These are phyloP conservation scores for Tolypocladium nubicola DNA, from an alignment of 2,329 filamentous ascomycete species.

Conservation along the genomic window DNA sequence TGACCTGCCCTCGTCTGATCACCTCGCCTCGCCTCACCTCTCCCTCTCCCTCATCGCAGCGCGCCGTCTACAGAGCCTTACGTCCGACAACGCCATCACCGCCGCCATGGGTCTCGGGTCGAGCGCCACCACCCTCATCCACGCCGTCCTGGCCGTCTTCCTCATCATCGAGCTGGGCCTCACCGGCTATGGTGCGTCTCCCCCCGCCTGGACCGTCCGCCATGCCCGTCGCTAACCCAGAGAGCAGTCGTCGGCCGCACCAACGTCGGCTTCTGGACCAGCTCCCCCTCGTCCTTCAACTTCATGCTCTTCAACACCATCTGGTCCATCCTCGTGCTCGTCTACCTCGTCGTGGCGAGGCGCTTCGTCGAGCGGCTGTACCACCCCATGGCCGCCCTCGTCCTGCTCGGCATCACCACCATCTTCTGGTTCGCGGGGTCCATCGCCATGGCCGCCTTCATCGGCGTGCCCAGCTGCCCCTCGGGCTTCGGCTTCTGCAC, in stretches of 20 bases:
- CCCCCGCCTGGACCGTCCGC: background rate
- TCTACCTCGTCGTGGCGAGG: slow-evolving; percentile 60
- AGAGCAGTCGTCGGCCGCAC: slow-evolving; percentile 5
- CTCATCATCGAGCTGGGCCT: slow-evolving; percentile 66
- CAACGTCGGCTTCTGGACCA: background rate
- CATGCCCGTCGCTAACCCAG: background rate
- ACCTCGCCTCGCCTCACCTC: too few species aligned
- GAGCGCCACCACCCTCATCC: slow-evolving; percentile 49
- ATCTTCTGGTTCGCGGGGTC: slow-evolving; percentile 88
- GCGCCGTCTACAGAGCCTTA: too few species aligned
- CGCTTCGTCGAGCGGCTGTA: slow-evolving; percentile 49
- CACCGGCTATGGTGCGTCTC: slow-evolving; percentile 55
- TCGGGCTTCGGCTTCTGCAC: slow-evolving; percentile 45
- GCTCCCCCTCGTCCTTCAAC: slow-evolving; percentile 47
- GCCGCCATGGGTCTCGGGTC: slow-evolving; percentile 33
- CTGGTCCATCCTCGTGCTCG: slow-evolving; percentile 64
- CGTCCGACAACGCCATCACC: background rate
- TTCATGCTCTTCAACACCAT: slow-evolving; percentile 73
- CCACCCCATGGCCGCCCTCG: slow-evolving; percentile 55
- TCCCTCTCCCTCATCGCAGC: too few species aligned
- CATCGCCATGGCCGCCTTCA: slow-evolving; percentile 60
- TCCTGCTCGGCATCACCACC: slow-evolving; percentile 60
- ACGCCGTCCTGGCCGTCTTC: slow-evolving; percentile 56
- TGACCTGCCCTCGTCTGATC: too few species aligned
- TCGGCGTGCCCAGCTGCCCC: slow-evolving; percentile 40